phyloP scores from a whole-genome alignment of 208 protist species.

The Trypanosoma lewisi region DNA sequence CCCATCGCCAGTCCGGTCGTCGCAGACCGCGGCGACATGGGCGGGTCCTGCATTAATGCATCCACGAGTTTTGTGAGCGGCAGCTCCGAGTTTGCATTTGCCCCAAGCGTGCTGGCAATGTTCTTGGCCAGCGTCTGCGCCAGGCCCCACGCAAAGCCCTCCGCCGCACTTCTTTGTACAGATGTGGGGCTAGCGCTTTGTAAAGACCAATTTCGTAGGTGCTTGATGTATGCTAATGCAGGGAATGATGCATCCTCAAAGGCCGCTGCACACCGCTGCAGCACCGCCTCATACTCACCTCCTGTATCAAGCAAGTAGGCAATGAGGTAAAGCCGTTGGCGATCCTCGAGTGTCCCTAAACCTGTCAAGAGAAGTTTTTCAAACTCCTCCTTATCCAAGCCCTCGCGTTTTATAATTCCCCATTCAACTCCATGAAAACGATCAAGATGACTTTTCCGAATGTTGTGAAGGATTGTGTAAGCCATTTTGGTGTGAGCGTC shows the following conservation, averaged over 20 bases:
- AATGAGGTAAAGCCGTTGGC: constrained; percentile 79
- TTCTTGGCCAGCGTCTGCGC: constrained; percentile 86
- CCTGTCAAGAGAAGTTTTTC: constrained; percentile 44
- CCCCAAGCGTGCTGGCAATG: constrained; percentile 67
- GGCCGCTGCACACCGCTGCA: constrained; percentile 13
- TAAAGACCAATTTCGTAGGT: constrained; percentile 74
- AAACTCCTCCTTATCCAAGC: constrained; percentile 74
- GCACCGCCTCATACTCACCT: constrained; percentile 40
- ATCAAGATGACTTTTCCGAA: constrained; percentile 68
- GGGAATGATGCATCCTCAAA: constrained; percentile 43
- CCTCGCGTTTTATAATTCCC: constrained; percentile 59
- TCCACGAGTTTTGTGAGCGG: constrained; percentile 85
- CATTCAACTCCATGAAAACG: constrained; percentile 85
- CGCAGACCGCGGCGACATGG: constrained; percentile 8
- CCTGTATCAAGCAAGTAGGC: constrained; percentile 68
- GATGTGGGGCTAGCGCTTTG: constrained; percentile 10
- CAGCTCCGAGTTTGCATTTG: constrained; percentile 59
- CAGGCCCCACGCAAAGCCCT: constrained; percentile 81
- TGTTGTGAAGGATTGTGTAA: constrained; percentile 64
- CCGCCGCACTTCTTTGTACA: constrained; percentile 16
- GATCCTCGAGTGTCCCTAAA: constrained; percentile 56
- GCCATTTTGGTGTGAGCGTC: constrained; percentile 85
- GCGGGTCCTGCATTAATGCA: constrained; percentile 75
- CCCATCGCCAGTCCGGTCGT: constrained; percentile 8
- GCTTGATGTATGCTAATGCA: constrained; percentile 74